Base-by-base conservation (phyloP, 2,329 filamentous ascomycete species). In the Thelonectria olida region DNA sequence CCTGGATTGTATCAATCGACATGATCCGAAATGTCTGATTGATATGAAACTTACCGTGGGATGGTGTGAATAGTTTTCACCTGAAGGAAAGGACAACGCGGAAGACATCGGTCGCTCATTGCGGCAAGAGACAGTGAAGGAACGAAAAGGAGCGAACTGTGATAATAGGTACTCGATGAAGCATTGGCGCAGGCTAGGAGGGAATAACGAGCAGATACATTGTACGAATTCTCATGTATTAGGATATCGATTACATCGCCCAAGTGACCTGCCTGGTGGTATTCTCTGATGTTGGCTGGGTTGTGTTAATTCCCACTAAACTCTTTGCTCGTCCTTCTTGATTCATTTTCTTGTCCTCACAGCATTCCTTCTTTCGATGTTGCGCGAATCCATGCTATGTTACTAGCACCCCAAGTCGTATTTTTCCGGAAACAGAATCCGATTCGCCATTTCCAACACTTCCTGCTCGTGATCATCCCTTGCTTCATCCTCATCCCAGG, bases 361-460 rank as follows among this genome's bases (percentile, higher is more conserved):
- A n/a, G n/a, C n/a, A n/a, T n/a, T n/a, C n/a, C n/a, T n/a, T n/a
- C n/a, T n/a, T n/a, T n/a, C n/a, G n/a, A n/a, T n/a, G n/a, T n/a
- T n/a, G n/a, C n/a, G n/a, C n/a, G n/a, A n/a, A n/a, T n/a, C n/a
- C n/a, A n/a, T n/a, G n/a, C n/a, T n/a, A 8, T 7, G 22, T 31
- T 44, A 71, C 22, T 62, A 62, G 7, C 47, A 42, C 8, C 41
- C 34, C 9, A 62, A 62, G 48, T 78, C 76, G 55, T 73, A 79
- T 57, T 74, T 70, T 62, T 79, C 77, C 0, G 79, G 78, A 67
- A 80, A 80, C 56, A 80, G 59, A n/a, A 80, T 76, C 45, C 68
- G 71, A 55, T 80, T 80, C 4, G 76, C 78, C 72, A 78, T 74
- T 7, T 72, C 68, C 47, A 80, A 54, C 13, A 80, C 71, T 34